These are phyloP conservation scores for Leishmania arabica DNA, from an alignment of 208 protist species.

Conservation along the genomic window DNA sequence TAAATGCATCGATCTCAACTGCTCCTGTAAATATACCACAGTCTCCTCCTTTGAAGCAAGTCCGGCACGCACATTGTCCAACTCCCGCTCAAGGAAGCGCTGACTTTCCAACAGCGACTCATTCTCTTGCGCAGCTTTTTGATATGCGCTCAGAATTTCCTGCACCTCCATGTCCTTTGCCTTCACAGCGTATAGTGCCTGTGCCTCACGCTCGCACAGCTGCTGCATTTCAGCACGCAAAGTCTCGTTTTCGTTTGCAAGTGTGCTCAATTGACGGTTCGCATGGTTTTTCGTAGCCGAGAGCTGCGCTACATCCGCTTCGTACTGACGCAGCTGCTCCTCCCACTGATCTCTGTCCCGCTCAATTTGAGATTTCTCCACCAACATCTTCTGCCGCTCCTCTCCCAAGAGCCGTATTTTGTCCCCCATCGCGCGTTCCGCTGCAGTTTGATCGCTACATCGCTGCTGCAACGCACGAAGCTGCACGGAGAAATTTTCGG, in stretches of 20 bases:
- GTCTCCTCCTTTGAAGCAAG: slow-evolving; percentile 77
- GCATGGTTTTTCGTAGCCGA: slow-evolving; percentile 72
- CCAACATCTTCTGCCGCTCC: slow-evolving; percentile 44
- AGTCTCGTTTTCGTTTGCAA: slow-evolving; percentile 76
- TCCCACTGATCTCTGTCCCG: slow-evolving; percentile 56
- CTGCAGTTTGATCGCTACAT: slow-evolving; percentile 52
- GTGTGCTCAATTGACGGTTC: slow-evolving; percentile 64
- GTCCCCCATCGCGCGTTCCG: slow-evolving; percentile 51
- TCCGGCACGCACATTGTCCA: slow-evolving; percentile 64
- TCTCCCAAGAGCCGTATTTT: slow-evolving; percentile 47
- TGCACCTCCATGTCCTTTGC: slow-evolving; percentile 79
- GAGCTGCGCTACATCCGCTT: slow-evolving; percentile 78
- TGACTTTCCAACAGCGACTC: slow-evolving; percentile 54
- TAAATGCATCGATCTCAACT: slow-evolving; percentile 64
- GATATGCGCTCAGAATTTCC: slow-evolving; percentile 75
- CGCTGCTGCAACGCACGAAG: slow-evolving; percentile 74
- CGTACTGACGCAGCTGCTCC: slow-evolving; percentile 63
- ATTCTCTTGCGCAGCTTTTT: slow-evolving; percentile 69
- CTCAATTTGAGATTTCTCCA: slow-evolving; percentile 39
- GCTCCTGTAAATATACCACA: slow-evolving; percentile 76
- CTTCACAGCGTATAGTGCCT: slow-evolving; percentile 63
- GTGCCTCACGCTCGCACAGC: slow-evolving; percentile 48
- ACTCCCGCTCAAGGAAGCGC: slow-evolving; percentile 64
- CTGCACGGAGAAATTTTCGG: slow-evolving; percentile 66
- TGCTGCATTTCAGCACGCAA: slow-evolving; percentile 59